phyloP scores from a whole-genome alignment of 495 filamentous ascomycete genomes.

The Talaromyces thailandensis region DNA sequence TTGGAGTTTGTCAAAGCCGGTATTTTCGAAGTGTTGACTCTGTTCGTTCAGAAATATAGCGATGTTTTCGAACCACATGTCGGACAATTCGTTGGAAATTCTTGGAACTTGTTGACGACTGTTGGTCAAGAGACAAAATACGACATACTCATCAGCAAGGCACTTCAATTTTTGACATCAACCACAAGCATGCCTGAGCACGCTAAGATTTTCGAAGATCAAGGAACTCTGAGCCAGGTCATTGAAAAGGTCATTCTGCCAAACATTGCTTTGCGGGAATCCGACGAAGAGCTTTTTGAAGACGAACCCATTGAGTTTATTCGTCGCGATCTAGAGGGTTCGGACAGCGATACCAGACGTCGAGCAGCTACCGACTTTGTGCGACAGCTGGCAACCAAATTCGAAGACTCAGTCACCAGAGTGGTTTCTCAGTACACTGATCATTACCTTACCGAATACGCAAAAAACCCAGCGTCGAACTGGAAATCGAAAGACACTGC shows the following conservation, averaged over 20 bases:
- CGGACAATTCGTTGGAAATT: slow-evolving; percentile 72
- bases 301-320: slow-evolving; percentile 99
- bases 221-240: slow-evolving; percentile 65
- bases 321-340: slow-evolving; percentile 88
- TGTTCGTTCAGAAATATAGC: slow-evolving; percentile 88
- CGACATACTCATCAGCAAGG: slow-evolving; percentile 91
- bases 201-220: slow-evolving; percentile 76
- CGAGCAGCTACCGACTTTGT: slow-evolving; percentile 92
- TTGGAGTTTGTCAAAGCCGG: slow-evolving; percentile 82
- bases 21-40: slow-evolving; percentile 78
- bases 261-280: slow-evolving; percentile 80
- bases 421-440: slow-evolving; percentile 76
- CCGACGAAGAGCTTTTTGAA: slow-evolving; percentile 91
- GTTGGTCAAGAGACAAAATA: slow-evolving; percentile 84
- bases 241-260: slow-evolving; percentile 93
- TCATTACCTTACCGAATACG: slow-evolving; percentile 63
- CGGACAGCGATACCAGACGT: slow-evolving; percentile 85
- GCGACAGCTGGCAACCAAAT: slow-evolving; percentile 75
- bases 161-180: slow-evolving; percentile 86
- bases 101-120: slow-evolving; percentile 83
- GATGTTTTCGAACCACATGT: slow-evolving; percentile 79
- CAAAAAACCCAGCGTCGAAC: slow-evolving; percentile 56
- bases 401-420: slow-evolving; percentile 71
- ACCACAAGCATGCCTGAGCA: slow-evolving; percentile 68
- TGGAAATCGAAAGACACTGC: slow-evolving; percentile 98